phyloP scores from a whole-genome alignment of 139 green algal species.

The Pseudopediastrum boryanum region DNA sequence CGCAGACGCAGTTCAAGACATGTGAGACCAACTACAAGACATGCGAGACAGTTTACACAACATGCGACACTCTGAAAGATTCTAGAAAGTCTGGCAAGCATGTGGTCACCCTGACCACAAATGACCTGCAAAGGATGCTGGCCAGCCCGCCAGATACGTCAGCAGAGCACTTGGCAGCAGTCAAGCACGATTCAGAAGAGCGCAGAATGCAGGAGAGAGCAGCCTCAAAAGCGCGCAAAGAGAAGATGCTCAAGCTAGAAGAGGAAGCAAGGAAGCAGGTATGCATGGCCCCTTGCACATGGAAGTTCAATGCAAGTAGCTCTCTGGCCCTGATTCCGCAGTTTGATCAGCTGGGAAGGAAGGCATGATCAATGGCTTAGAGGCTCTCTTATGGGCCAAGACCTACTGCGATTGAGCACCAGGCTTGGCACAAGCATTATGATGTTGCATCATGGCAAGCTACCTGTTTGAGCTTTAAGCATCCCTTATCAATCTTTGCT shows the following conservation, averaged over 20 bases:
- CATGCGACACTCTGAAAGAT: not conserved
- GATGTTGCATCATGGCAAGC: too few species aligned
- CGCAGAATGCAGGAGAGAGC: slow-evolving; percentile 13
- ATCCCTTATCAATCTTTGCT: too few species aligned
- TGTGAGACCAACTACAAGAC: not conserved
- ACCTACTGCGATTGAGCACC: too few species aligned
- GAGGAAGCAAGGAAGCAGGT: slow-evolving; percentile 67
- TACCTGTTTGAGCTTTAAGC: too few species aligned
- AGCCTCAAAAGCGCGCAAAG: slow-evolving; percentile 66
- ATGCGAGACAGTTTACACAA: not conserved
- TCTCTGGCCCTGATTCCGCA: too few species aligned
- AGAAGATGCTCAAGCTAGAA: slow-evolving; percentile 76
- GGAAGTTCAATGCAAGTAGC: too few species aligned
- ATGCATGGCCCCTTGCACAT: not conserved
- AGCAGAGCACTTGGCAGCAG: slow-evolving; percentile 42
- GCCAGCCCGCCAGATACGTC: slow-evolving; percentile 60
- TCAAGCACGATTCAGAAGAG: slow-evolving; percentile 25
- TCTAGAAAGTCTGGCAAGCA: not conserved
- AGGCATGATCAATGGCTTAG: too few species aligned
- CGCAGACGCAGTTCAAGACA: not conserved
- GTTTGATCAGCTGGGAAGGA: too few species aligned
- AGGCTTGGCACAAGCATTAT: too few species aligned
- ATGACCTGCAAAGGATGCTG: slow-evolving; percentile 73
- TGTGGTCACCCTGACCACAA: slow-evolving; percentile 39
- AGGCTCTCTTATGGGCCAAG: too few species aligned